phyloP scores from a whole-genome alignment of 2,329 filamentous ascomycete species.

The Cryphonectria radicalis region DNA sequence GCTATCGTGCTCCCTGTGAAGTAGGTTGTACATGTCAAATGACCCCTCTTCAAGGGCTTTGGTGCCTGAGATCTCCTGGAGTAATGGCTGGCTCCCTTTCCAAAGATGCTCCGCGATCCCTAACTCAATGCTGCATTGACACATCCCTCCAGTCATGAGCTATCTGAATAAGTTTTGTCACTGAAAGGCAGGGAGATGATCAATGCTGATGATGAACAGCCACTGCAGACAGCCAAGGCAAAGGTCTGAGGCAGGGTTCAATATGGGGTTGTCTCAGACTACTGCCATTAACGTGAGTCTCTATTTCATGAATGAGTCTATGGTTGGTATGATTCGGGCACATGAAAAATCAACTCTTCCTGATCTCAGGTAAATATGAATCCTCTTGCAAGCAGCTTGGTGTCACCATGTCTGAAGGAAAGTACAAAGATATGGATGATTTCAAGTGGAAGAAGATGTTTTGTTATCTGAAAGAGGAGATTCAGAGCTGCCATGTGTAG shows the following conservation, averaged over 20 bases:
- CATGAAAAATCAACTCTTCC: neutral
- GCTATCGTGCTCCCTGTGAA: neutral
- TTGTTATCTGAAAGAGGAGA: too few relatives aligned
- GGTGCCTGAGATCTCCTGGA: neutral
- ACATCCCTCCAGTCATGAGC: neutral
- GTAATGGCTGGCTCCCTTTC: neutral
- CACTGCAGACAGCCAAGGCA: neutral
- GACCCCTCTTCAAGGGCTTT: neutral
- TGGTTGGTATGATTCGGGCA: neutral
- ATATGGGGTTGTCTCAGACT: neutral
- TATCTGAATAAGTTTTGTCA: neutral
- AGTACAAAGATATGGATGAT: too few relatives aligned
- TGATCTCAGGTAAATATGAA: neutral
- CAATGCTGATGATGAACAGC: neutral
- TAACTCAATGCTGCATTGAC: neutral
- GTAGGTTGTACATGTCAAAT: neutral
- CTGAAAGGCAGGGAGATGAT: neutral
- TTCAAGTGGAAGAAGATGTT: too few relatives aligned
- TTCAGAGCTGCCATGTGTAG: neutral
- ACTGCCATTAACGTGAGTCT: neutral
- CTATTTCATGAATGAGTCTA: neutral
- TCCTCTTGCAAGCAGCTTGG: neutral
- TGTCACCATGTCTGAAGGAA: too few relatives aligned
- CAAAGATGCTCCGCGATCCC: neutral
- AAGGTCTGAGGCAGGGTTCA: neutral